Percentiles rank a stretch among this genome's conserved stretches.
Conservation (phyloP, 202 grass and related monocot species). For the Musa balbisiana region DNA sequence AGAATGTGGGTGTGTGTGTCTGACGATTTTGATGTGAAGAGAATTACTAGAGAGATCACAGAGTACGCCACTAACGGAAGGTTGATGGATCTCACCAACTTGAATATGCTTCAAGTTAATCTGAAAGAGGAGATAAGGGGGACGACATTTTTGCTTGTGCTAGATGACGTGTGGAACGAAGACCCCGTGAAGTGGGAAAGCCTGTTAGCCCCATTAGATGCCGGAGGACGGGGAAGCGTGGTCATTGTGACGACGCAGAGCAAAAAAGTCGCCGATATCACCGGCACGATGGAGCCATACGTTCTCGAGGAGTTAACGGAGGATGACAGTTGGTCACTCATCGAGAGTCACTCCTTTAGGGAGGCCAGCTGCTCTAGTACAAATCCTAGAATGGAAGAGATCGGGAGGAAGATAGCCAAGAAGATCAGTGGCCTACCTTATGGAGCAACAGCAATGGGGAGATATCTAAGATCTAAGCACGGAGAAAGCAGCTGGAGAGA, state of each 20-base stretch:
- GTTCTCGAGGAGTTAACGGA: too few species aligned
- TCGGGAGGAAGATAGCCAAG: too few species aligned
- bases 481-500: background rate
- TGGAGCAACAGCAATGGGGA: too few species aligned
- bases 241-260: background rate
- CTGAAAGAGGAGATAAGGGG: constrained; percentile 3
- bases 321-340: too few species aligned
- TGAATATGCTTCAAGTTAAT: background rate
- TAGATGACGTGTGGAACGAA: constrained; percentile 43
- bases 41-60: constrained; percentile 41
- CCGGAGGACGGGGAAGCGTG: background rate
- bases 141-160: constrained; percentile 33
- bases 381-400: too few species aligned
- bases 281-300: too few species aligned
- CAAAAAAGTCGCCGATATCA: background rate
- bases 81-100: background rate
- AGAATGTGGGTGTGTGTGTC: constrained; percentile 43
- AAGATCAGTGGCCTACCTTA: too few species aligned
- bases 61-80: background rate
- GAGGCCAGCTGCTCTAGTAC: too few species aligned
- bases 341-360: too few species aligned
- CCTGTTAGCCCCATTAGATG: background rate
- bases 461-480: too few species aligned
- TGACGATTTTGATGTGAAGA: constrained; percentile 30
- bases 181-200: background rate